Evolutionary conservation across 2,329 filamentous ascomycete genomes (phyloP).

Genomic region (Venturia pyrina): DNA sequence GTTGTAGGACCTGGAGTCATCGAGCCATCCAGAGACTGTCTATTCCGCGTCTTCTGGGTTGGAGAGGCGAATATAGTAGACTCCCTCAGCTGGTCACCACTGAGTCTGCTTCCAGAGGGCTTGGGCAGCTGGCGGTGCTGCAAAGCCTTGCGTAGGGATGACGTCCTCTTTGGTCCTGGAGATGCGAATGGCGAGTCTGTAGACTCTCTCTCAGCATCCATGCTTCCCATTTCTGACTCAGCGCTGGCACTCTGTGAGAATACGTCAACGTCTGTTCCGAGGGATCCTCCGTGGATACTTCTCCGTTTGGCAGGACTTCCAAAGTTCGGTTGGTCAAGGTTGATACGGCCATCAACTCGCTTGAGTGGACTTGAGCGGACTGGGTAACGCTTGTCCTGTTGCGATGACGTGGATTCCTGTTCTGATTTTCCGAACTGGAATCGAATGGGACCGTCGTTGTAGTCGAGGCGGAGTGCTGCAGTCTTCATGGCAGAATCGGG

Average conservation of each 20-base stretch:
- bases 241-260: slow-evolving; percentile 51
- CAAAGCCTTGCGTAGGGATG: slow-evolving; percentile 52
- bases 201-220: slow-evolving; percentile 20
- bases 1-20: slow-evolving; percentile 55
- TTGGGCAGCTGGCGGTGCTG: slow-evolving; percentile 62
- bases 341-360: slow-evolving; percentile 83
- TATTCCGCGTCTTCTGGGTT: slow-evolving; percentile 53
- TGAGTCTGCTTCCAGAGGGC: slow-evolving; percentile 27
- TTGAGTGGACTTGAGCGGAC: slow-evolving; percentile 75
- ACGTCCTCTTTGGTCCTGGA: slow-evolving; percentile 21
- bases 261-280: slow-evolving; percentile 58
- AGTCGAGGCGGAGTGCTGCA: slow-evolving; percentile 22
- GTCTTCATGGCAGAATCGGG: slow-evolving; percentile 15
- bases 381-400: slow-evolving; percentile 37
- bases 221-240: slow-evolving; percentile 13
- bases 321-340: slow-evolving; percentile 64
- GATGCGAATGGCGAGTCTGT: slow-evolving; percentile 27
- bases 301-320: slow-evolving; percentile 86
- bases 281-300: slow-evolving; percentile 66
- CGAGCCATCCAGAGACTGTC: slow-evolving; percentile 72
- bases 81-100: slow-evolving; percentile 21
- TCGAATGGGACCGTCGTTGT: slow-evolving; percentile 36
- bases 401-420: slow-evolving; percentile 36
- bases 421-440: slow-evolving; percentile 33
- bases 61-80: slow-evolving; percentile 11